phyloP scores from a whole-genome alignment of 139 green algal species.

The Desmodesmus armatus region DNA sequence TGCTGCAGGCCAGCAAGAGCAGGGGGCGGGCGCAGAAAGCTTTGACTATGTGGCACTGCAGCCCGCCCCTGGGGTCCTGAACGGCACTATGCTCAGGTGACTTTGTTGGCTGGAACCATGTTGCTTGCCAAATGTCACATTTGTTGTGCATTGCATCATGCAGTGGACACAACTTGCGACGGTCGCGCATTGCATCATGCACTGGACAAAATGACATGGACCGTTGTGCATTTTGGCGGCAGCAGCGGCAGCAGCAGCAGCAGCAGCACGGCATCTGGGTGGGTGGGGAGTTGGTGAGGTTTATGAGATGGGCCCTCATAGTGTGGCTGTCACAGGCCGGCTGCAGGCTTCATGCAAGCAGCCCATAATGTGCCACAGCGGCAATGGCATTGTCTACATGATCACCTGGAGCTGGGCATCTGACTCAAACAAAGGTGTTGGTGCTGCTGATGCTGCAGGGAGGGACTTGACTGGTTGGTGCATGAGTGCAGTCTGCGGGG shows the following conservation, averaged over 20 bases:
- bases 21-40: neutral
- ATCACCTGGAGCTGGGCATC: no score
- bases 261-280: neutral
- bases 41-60: neutral
- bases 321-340: neutral
- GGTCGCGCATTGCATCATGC: neutral
- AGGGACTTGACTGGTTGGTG: slow-evolving; percentile 29
- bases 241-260: neutral
- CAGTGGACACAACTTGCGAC: neutral
- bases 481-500: neutral
- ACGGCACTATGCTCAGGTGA: no score
- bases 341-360: neutral
- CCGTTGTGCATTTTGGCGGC: neutral
- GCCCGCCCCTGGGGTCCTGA: neutral
- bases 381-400: no score
- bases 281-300: neutral
- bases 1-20: neutral
- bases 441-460: neutral
- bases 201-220: neutral
- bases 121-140: no score
- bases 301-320: neutral
- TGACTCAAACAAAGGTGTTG: no score
- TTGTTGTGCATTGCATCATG: neutral
- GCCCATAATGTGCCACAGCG: no score
- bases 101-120: no score